A percentile compares a stretch with the other conserved stretches of the same genome.
Evolutionary conservation across 2,329 filamentous ascomycete species (phyloP).

Genomic region (Aspergillus quadricinctus): DNA sequence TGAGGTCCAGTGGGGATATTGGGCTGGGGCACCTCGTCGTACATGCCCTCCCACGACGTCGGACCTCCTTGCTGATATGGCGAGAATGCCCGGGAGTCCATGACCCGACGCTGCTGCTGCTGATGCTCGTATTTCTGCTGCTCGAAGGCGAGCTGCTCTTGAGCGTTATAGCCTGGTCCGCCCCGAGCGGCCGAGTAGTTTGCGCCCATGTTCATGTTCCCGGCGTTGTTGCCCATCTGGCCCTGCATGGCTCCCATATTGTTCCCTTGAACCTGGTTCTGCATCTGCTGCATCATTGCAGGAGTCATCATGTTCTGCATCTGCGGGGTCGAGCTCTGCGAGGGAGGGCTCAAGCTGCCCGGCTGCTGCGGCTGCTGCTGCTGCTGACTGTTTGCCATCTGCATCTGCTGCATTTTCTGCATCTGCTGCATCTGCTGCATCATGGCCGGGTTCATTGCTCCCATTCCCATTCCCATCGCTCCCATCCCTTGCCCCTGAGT

Average conservation of each 20-base stretch:
- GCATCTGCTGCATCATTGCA: conserved; percentile 64
- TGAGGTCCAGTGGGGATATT: conserved; percentile 55
- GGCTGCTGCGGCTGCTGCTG: conserved; percentile 24
- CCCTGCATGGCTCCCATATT: conserved; percentile 29
- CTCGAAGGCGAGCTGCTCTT: conserved; percentile 70
- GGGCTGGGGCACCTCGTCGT: conserved; percentile 88
- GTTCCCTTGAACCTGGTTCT: conserved; percentile 36
- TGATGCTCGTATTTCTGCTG: conserved; percentile 68
- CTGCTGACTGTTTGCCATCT: conserved; percentile 43
- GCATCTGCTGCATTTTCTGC: conserved; percentile 49
- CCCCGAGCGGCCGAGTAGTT: conserved; percentile 43
- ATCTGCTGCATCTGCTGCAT: conserved; percentile 68
- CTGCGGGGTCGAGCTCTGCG: conserved; percentile 50
- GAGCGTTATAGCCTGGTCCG: conserved; percentile 60
- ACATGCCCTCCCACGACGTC: conserved; percentile 97
- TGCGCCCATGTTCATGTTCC: conserved; percentile 39
- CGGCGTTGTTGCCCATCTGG: conserved; percentile 29
- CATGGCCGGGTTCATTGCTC: conserved; percentile 68
- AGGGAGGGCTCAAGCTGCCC: conserved; percentile 32
- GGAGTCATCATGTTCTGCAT: conserved; percentile 61
- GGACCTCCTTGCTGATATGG: conserved; percentile 56
- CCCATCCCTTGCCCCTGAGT: conserved; percentile 40
- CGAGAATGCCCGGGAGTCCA: conserved; percentile 38
- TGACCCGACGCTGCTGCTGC: conserved; percentile 42
- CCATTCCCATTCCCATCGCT: conserved; percentile 58